A percentile compares a stretch with the other conserved stretches of the same genome.
phyloP scores from a whole-genome alignment of 495 filamentous ascomycete genomes.

The Aspergillus carlsbadensis region DNA sequence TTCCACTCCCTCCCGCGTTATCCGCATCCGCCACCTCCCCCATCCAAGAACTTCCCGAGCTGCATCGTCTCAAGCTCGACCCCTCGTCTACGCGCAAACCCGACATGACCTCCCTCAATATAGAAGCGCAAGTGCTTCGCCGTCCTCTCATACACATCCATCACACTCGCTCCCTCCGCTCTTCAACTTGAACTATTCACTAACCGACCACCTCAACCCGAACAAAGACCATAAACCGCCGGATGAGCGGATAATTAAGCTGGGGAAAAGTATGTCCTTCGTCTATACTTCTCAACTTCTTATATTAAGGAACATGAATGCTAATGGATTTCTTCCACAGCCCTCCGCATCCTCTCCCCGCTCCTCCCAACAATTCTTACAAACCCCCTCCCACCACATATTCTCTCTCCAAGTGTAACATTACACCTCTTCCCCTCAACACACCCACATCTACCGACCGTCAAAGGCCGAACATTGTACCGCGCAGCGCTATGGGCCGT shows the following conservation, averaged over 20 bases:
- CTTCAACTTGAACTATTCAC: slow-evolving; percentile 15
- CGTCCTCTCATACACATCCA: slow-evolving; percentile 7
- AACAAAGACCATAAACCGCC: slow-evolving; percentile 48
- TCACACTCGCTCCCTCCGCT: neutral
- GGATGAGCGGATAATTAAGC: slow-evolving; percentile 79
- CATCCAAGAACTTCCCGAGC: slow-evolving; percentile 4
- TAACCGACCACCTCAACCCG: slow-evolving; percentile 17
- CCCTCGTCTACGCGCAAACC: slow-evolving; percentile 25
- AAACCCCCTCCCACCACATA: slow-evolving; percentile 74
- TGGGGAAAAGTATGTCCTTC: slow-evolving; percentile 74
- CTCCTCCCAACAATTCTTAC: slow-evolving; percentile 84
- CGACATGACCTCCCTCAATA: slow-evolving; percentile 34
- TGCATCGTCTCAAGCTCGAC: slow-evolving; percentile 24
- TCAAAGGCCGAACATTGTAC: slow-evolving; percentile 86
- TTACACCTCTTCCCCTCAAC: slow-evolving; percentile 96
- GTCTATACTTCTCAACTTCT: neutral
- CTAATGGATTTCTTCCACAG: slow-evolving; percentile 24
- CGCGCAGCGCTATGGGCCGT: slow-evolving; percentile 92
- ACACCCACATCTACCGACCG: slow-evolving; percentile 90
- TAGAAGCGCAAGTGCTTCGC: slow-evolving; percentile 25
- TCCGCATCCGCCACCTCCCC: neutral
- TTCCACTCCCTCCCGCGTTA: slow-evolving; percentile 11
- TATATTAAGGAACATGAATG: neutral
- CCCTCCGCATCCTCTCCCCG: slow-evolving; percentile 80
- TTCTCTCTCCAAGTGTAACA: slow-evolving; percentile 87